These are phyloP conservation scores for Daedaleopsis nitida DNA, from an alignment of 768 basidiomycete genomes.

Conservation along the genomic window DNA sequence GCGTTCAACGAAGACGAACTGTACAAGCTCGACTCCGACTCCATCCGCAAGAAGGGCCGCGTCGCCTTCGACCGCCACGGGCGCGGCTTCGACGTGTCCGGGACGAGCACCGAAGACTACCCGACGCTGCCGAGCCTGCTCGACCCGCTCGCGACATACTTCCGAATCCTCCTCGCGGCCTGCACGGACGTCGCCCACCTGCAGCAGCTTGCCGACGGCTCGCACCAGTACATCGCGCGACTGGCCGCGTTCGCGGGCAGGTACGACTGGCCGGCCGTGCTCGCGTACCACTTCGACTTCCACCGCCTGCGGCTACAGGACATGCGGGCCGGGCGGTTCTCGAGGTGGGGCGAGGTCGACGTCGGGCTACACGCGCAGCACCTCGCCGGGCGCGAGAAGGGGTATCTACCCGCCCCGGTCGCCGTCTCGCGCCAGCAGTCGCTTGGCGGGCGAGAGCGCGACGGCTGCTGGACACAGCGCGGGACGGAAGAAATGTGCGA, in stretches of 20 bases:
- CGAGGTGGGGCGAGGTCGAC: not conserved
- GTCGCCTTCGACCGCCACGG: not conserved
- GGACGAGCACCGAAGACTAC: not conserved
- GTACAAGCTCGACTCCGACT: not conserved
- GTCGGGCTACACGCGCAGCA: not conserved
- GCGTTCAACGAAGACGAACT: not conserved
- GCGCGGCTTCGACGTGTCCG: not conserved
- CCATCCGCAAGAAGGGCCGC: not conserved
- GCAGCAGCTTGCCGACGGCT: not conserved
- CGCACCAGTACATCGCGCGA: not conserved
- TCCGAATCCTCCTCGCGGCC: not conserved
- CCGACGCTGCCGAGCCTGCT: not conserved
- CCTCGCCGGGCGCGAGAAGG: not conserved
- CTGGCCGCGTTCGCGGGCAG: not conserved
- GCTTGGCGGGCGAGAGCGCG: too few relatives aligned
- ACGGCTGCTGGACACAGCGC: too few relatives aligned
- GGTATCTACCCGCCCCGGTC: not conserved
- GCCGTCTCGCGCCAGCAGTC: not conserved
- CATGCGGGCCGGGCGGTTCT: not conserved
- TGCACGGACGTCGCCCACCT: not conserved
- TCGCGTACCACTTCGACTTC: constrained; percentile 2
- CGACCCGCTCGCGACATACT: not conserved
- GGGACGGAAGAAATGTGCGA: too few relatives aligned
- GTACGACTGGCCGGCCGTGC: not conserved
- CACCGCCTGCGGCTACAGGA: not conserved